Percentiles rank a stretch among this genome's conserved stretches.
Conservation (phyloP, 345 rosid genomes). For the Bretschneidera sinensis region DNA sequence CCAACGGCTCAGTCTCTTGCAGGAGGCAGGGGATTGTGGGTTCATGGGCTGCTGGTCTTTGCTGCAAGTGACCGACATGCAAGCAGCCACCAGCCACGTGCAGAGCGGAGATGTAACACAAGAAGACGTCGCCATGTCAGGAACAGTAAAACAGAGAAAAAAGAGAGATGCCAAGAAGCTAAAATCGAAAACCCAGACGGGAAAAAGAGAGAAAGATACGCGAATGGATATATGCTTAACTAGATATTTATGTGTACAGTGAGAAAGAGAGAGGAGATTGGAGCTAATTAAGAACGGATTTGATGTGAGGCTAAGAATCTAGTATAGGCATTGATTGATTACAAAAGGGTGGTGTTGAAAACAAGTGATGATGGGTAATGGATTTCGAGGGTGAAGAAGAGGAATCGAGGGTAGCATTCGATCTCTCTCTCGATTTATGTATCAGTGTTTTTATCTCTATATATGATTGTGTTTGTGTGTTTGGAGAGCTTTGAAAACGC, state of each 20-base stretch:
- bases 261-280: not conserved
- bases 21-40: slow-evolving; percentile 24
- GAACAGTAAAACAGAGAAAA: not conserved
- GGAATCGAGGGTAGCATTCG: slow-evolving; percentile 20
- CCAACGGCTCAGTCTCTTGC: slow-evolving; percentile 25
- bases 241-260: not conserved
- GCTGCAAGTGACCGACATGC: slow-evolving; percentile 65
- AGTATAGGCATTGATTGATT: slow-evolving; percentile 1
- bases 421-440: slow-evolving; percentile 17
- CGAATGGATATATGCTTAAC: not conserved
- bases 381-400: slow-evolving; percentile 14
- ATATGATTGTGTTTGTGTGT: not conserved
- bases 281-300: not conserved
- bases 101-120: slow-evolving; percentile 64
- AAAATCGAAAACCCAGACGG: slow-evolving; percentile 11
- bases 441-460: not conserved
- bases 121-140: slow-evolving; percentile 37
- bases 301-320: slow-evolving; percentile 32
- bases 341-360: not conserved
- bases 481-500: slow-evolving; percentile 6
- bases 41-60: slow-evolving; percentile 25
- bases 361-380: slow-evolving; percentile 2
- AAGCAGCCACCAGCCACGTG: slow-evolving; percentile 85
- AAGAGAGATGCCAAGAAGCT: not conserved
- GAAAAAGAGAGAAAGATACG: slow-evolving; percentile 14